Percentiles rank a stretch among this genome's conserved stretches.
Conservation (phyloP, 768 basidiomycete genomes). For the Dentipellis sp. region DNA sequence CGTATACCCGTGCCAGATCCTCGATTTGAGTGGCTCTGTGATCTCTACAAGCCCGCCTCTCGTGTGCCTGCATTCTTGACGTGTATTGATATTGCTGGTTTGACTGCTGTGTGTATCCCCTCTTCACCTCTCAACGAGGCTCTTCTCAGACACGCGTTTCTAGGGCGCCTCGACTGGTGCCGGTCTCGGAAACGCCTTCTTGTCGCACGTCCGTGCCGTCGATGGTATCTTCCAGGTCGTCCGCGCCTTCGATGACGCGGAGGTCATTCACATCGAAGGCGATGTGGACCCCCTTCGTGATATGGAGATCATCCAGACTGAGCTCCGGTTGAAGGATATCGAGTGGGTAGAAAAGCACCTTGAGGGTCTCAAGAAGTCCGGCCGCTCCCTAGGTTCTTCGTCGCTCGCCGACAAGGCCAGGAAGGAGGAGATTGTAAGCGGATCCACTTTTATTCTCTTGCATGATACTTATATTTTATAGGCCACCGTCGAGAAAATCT, state of each 20-base stretch:
- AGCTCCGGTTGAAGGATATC: slow-evolving; percentile 92
- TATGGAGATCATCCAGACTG: slow-evolving; percentile 95
- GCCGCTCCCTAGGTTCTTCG: slow-evolving; percentile 60
- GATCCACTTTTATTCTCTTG: neutral
- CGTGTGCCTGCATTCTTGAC: slow-evolving; percentile 92
- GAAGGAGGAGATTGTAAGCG: slow-evolving; percentile 88
- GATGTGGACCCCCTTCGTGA: slow-evolving; percentile 94
- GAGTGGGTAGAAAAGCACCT: slow-evolving; percentile 96
- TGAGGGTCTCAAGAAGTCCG: slow-evolving; percentile 66
- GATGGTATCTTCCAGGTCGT: slow-evolving; percentile 99
- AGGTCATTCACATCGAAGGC: slow-evolving; percentile 98
- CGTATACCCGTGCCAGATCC: slow-evolving; percentile 92
- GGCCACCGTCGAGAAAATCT: slow-evolving; percentile 82
- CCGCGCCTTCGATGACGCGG: slow-evolving; percentile 97
- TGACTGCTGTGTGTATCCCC: slow-evolving; percentile 66
- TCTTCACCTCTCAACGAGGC: neutral
- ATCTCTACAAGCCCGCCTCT: slow-evolving; percentile 81
- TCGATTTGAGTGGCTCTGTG: slow-evolving; percentile 92
- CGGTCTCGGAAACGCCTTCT: slow-evolving; percentile 94
- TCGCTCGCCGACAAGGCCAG: slow-evolving; percentile 89
- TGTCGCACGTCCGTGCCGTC: slow-evolving; percentile 95
- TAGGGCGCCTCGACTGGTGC: slow-evolving; percentile 96
- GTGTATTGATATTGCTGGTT: slow-evolving; percentile 96
- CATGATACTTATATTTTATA: slow-evolving; percentile 19
- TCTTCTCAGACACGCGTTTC: neutral